Evolutionary conservation across 2,329 filamentous ascomycete species (phyloP).

Genomic region (Aspergillus aculeatinus): DNA sequence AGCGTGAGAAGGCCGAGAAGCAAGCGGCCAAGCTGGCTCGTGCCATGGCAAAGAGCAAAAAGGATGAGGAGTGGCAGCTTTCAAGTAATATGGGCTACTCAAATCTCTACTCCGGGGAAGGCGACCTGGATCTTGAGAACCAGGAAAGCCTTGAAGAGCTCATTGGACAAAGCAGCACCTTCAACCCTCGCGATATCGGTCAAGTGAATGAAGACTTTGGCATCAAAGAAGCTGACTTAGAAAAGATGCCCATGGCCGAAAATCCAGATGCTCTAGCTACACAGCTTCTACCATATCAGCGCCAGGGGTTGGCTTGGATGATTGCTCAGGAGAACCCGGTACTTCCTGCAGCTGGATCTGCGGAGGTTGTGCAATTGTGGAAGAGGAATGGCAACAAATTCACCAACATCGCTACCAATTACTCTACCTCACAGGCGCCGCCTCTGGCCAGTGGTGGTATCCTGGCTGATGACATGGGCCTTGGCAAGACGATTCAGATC

Average conservation of each 20-base stretch:
- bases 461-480: constrained; percentile 87
- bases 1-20: constrained; percentile 52
- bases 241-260: constrained; percentile 68
- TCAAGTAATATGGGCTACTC: constrained; percentile 32
- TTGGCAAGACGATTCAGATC: constrained; percentile 84
- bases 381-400: constrained; percentile 56
- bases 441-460: constrained; percentile 75
- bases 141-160: constrained; percentile 62
- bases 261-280: constrained; percentile 67
- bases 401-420: constrained; percentile 71
- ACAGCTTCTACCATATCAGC: constrained; percentile 74
- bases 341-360: constrained; percentile 59
- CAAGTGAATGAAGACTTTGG: constrained; percentile 70
- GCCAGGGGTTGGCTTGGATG: constrained; percentile 78
- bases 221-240: constrained; percentile 67
- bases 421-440: constrained; percentile 58
- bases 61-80: constrained; percentile 23
- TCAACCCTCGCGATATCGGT: constrained; percentile 65
- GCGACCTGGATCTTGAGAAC: constrained; percentile 14
- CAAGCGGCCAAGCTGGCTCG: constrained; percentile 36
- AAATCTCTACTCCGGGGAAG: constrained; percentile 36
- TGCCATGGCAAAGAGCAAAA: constrained; percentile 27
- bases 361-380: constrained; percentile 75
- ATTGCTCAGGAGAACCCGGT: constrained; percentile 69
- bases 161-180: constrained; percentile 63